Conservation (phyloP, 495 filamentous ascomycete genomes). For the Xylaria scruposa region DNA sequence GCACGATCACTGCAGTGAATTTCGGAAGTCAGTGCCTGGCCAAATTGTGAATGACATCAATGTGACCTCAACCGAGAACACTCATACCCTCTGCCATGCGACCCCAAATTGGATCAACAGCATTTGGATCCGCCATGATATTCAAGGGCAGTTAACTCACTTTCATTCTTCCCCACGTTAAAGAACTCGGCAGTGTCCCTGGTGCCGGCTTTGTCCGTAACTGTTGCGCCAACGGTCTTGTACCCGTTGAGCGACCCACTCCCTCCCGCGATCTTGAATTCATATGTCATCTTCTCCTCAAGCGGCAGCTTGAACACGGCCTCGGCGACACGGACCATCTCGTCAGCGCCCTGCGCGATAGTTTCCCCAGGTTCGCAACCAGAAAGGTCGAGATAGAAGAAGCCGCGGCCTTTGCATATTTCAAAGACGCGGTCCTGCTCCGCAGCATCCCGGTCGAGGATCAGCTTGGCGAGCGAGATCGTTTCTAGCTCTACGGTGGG, state of each 20-base stretch:
- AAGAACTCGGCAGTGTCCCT: slow-evolving; percentile 68
- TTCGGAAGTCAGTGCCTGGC: not conserved
- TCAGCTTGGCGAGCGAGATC: slow-evolving; percentile 59
- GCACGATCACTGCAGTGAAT: slow-evolving; percentile 54
- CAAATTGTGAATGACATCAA: not conserved
- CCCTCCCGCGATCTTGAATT: slow-evolving; percentile 50
- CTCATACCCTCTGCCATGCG: not conserved
- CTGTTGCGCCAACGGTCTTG: slow-evolving; percentile 58
- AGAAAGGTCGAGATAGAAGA: slow-evolving; percentile 67
- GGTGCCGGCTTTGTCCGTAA: slow-evolving; percentile 61
- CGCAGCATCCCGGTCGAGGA: slow-evolving; percentile 35
- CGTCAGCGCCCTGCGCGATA: slow-evolving; percentile 53
- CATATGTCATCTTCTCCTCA: slow-evolving; percentile 62
- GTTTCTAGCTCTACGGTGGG: slow-evolving; percentile 62
- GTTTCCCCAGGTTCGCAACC: slow-evolving; percentile 46
- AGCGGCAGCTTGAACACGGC: slow-evolving; percentile 56
- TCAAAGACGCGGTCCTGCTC: slow-evolving; percentile 56
- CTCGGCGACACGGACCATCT: slow-evolving; percentile 54
- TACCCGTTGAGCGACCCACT: slow-evolving; percentile 58
- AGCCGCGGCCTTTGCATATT: slow-evolving; percentile 62
- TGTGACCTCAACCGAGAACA: not conserved
- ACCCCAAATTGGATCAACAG: not conserved
- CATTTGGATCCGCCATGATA: not conserved
- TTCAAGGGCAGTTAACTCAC: slow-evolving; percentile 7
- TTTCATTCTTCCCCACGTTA: slow-evolving; percentile 54